Conservation (phyloP, 2,329 filamentous ascomycete species). For the Xylariaceae sp. region DNA sequence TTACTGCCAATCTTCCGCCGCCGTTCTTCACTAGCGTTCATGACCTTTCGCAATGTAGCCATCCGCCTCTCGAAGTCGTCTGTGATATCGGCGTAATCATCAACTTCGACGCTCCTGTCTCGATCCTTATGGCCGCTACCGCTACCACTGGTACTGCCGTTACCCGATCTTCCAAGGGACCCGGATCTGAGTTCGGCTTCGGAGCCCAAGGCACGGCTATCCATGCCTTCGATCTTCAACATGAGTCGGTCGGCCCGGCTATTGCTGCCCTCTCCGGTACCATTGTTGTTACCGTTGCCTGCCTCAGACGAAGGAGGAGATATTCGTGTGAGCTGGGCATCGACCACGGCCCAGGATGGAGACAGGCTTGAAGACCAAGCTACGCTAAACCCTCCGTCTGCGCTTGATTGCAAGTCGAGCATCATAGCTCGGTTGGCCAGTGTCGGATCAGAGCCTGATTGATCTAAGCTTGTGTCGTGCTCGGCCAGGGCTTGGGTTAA, state of each 20-base stretch:
- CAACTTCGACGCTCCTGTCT: conserved; percentile 23
- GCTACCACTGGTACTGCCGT: conserved; percentile 22
- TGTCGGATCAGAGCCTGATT: conserved; percentile 21
- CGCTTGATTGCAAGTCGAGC: conserved; percentile 47
- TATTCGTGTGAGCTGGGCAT: conserved; percentile 41
- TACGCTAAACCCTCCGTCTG: conserved; percentile 48
- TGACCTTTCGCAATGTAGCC: conserved; percentile 48
- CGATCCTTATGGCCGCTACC: conserved; percentile 23
- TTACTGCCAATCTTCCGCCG: conserved; percentile 27
- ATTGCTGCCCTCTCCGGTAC: conserved; percentile 17
- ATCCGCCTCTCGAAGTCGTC: conserved; percentile 57
- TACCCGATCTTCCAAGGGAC: conserved; percentile 22
- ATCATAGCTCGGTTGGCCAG: conserved; percentile 44
- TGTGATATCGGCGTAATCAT: conserved; percentile 48
- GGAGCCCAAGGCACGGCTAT: conserved; percentile 29
- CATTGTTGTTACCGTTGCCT: conserved; percentile 31
- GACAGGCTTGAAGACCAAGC: conserved; percentile 68
- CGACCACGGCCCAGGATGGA: conserved; percentile 63
- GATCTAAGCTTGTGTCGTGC: conserved; percentile 32
- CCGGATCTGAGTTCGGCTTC: conserved; percentile 30
- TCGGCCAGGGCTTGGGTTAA: conserved; percentile 62
- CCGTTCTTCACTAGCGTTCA: conserved; percentile 46
- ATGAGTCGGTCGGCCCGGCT: conserved; percentile 44
- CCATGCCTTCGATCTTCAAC: conserved; percentile 57
- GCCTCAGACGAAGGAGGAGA: conserved; percentile 28